These are phyloP conservation scores for Cyclotella choctawhatcheeana DNA, from an alignment of 108 stramenopile species.

Conservation along the genomic window DNA sequence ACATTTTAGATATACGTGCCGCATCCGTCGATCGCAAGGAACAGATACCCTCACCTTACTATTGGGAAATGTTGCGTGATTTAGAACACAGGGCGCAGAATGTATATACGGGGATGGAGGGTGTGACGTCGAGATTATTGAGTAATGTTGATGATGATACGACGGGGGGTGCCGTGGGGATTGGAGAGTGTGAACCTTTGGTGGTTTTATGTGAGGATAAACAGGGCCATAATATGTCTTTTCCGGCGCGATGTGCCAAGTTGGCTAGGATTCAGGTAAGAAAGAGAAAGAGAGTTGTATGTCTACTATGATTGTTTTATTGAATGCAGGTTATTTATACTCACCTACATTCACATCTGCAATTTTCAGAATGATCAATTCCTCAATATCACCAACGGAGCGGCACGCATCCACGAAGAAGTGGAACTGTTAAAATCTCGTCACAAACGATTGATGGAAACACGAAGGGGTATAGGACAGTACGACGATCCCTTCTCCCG, in stretches of 20 bases:
- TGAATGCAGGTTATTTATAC: too few species aligned
- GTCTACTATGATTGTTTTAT: too few species aligned
- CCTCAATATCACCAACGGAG: constrained; percentile 49
- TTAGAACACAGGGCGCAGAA: constrained; percentile 57
- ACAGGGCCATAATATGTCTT: constrained; percentile 20
- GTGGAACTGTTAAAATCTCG: constrained; percentile 58
- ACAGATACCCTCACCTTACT: constrained; percentile 77
- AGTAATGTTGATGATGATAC: too few species aligned
- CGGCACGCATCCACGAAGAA: constrained; percentile 58
- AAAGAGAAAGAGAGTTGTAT: too few species aligned
- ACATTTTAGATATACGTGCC: constrained; percentile 69
- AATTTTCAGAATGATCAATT: constrained; percentile 64
- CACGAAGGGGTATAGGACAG: constrained; percentile 32
- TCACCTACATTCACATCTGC: too few species aligned
- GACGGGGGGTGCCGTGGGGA: constrained; percentile 20
- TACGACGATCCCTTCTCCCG: constrained; percentile 69
- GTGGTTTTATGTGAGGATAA: constrained; percentile 29
- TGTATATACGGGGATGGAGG: constrained; percentile 35
- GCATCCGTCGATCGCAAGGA: constrained; percentile 76
- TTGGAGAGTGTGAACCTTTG: constrained; percentile 21
- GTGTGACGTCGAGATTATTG: too few species aligned
- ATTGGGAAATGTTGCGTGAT: constrained; percentile 68
- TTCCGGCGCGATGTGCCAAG: constrained; percentile 35
- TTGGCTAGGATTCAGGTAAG: constrained; percentile 49
- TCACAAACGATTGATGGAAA: constrained; percentile 52